Base-by-base conservation (phyloP, 306 rosid species). In the Fragaria vesca region DNA sequence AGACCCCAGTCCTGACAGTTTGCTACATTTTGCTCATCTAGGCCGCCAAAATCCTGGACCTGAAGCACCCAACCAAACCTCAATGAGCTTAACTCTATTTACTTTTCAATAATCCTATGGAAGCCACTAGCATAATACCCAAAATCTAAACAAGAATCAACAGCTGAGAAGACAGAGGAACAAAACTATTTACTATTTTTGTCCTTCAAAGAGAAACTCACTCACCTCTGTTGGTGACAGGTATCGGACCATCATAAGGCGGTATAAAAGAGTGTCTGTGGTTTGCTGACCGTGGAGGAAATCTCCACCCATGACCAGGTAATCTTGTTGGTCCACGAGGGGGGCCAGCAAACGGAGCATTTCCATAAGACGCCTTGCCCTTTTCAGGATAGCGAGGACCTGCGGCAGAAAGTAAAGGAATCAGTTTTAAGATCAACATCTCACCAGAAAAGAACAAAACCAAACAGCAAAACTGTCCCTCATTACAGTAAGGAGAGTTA, bases 41-140 rank as follows among this genome's bases (percentile, higher is more conserved):
- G 97, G 98, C 84, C 74, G 88, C 97, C 97, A 94, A 88, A 50
- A 90, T 88, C 87, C 72, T 48, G 92, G 88, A 79, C 97, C 97
- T 94, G 93, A 80, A 87, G 82, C 70, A 81, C 77, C 70, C 40
- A 72, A 42, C 65, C 17, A 30, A 52, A 28, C 15, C 51, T 67
- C 28, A 2, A 40, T 66, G 7, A 66, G 48, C 48, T 18, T 66
- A 66, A 66, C 7, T 62, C 42, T 6, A 17, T 17, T 12, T 8
- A 66, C 34, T 26, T 24, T 21, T 34, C 18, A 40, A 42, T 42
- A 68, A 45, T 12, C 8, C 73, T 24, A 38, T 57, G 66, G 6
- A 57, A 54, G 20, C 52, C 21, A 40, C 32, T 11, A 34, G 21
- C 66, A 52, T 32, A 2, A 15, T 3, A 55, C 52, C n/a, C 30